Percentiles rank a stretch among this genome's conserved stretches.
These are phyloP conservation scores for Globisporangium canariense DNA, from an alignment of 352 stramenopile genomes.

Conservation along the genomic window DNA sequence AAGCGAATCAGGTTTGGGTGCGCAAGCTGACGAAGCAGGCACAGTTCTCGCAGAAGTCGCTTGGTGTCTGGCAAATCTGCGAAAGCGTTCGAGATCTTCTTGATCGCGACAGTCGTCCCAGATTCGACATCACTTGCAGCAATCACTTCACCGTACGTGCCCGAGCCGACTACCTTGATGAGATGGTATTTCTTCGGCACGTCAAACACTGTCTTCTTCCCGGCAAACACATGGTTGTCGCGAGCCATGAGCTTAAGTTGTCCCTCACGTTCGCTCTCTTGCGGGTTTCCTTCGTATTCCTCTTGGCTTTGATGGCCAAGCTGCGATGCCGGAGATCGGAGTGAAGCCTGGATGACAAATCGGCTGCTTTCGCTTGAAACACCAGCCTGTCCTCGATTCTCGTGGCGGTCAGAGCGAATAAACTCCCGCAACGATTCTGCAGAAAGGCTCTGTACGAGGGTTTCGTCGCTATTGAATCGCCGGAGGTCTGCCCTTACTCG, in stretches of 20 bases:
- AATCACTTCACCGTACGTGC: conserved; percentile 80
- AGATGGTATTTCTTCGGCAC: conserved; percentile 78
- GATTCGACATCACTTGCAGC: conserved; percentile 77
- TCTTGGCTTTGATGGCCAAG: background rate
- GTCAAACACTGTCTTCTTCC: conserved; percentile 68
- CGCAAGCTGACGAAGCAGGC: conserved; percentile 79
- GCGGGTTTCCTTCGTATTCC: conserved; percentile 7
- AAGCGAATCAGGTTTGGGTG: conserved; percentile 93
- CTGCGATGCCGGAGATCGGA: conserved; percentile 10
- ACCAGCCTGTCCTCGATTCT: conserved; percentile 21
- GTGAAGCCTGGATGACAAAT: conserved; percentile 24
- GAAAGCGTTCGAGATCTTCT: conserved; percentile 91
- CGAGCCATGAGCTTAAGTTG: conserved; percentile 39
- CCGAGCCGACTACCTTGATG: conserved; percentile 78
- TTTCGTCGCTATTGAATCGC: conserved; percentile 33
- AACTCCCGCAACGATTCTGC: conserved; percentile 59
- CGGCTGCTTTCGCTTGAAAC: conserved; percentile 21
- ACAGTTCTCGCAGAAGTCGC: conserved; percentile 95
- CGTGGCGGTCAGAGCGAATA: conserved; percentile 39
- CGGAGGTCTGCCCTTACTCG: conserved; percentile 22
- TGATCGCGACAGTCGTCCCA: conserved; percentile 91
- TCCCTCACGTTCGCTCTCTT: conserved; percentile 25
- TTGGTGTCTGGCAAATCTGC: conserved; percentile 74
- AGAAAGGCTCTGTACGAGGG: conserved; percentile 48
- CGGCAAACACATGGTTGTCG: conserved; percentile 66